Evolutionary conservation across 129 eudicot species (phyloP).

Genomic region (Flaveria linearis): DNA sequence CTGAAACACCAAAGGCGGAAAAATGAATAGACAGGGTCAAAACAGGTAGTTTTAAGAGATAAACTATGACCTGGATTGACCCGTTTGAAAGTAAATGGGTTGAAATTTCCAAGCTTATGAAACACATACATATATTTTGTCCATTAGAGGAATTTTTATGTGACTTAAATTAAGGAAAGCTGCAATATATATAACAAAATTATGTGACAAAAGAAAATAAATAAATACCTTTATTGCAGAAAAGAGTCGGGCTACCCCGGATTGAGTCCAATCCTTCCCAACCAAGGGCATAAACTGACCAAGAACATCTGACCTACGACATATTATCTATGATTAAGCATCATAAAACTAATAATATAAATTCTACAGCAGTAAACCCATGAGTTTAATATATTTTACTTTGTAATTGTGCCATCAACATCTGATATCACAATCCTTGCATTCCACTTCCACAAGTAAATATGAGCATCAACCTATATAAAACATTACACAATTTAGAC

Average conservation of each 20-base stretch:
- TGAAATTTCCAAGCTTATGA: background rate
- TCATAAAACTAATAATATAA: background rate
- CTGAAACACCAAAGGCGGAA: background rate
- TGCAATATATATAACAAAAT: background rate
- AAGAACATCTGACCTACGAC: slow-evolving; percentile 92
- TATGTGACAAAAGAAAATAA: background rate
- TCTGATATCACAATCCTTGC: slow-evolving; percentile 93
- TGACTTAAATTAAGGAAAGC: background rate
- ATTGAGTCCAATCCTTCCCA: slow-evolving; percentile 98
- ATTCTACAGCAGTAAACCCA: background rate
- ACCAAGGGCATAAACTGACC: slow-evolving; percentile 98
- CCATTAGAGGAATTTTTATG: background rate
- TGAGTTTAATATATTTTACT: slow-evolving; percentile 46
- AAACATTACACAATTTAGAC: background rate
- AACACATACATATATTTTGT: background rate
- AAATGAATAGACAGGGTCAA: background rate
- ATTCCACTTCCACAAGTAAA: slow-evolving; percentile 97
- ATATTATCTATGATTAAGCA: background rate
- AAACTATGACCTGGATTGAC: background rate
- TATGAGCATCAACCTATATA: slow-evolving; percentile 93
- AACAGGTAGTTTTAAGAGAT: background rate
- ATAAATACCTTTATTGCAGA: slow-evolving; percentile 80
- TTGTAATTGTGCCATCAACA: slow-evolving; percentile 97
- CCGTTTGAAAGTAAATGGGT: background rate
- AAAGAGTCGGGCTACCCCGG: slow-evolving; percentile 93